Conservation (phyloP, 805 yeast species). For the Myxozyma mucilagina region DNA sequence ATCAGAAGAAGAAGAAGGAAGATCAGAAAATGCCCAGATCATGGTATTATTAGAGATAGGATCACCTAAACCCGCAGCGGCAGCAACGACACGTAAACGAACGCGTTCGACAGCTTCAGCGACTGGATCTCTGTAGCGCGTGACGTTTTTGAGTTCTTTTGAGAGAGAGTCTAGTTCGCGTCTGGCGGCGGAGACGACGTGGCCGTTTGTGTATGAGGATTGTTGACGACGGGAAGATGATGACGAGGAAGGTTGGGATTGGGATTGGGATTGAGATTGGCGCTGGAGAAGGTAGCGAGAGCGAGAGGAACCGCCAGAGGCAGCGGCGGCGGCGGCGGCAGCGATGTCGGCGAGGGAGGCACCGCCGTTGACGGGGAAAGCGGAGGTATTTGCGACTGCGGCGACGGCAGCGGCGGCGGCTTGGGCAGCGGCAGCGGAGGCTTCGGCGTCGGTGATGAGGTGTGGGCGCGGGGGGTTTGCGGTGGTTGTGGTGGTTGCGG, state of each 20-base stretch:
- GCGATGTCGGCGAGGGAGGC: conserved; percentile 29
- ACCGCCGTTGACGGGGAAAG: conserved; percentile 8
- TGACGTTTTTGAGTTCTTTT: conserved; percentile 29
- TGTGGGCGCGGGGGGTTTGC: conserved; percentile 8
- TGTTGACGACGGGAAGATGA: background rate
- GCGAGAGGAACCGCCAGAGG: conserved; percentile 12
- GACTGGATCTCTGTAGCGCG: conserved; percentile 28
- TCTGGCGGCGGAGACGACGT: conserved; percentile 18
- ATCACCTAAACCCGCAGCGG: background rate
- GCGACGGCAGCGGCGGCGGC: conserved; percentile 32
- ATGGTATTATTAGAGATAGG: conserved; percentile 1
- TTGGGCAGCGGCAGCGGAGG: conserved; percentile 29
- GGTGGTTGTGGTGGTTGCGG: conserved; percentile 3
- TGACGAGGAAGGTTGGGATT: background rate
- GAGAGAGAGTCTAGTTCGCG: conserved; percentile 25
- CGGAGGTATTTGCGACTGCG: conserved; percentile 20
- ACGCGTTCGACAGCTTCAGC: conserved; percentile 28
- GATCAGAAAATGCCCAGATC: conserved; percentile 11
- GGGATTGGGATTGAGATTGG: conserved; percentile 3
- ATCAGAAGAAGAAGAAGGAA: background rate
- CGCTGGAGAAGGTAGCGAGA: conserved; percentile 18
- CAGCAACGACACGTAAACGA: conserved; percentile 8
- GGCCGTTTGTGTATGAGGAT: too few species aligned
- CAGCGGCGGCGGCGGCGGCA: conserved; percentile 26
- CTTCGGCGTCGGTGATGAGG: conserved; percentile 28